Evolutionary conservation across 2,329 filamentous ascomycete genomes (phyloP).

Genomic region (Cladosporium sp.): DNA sequence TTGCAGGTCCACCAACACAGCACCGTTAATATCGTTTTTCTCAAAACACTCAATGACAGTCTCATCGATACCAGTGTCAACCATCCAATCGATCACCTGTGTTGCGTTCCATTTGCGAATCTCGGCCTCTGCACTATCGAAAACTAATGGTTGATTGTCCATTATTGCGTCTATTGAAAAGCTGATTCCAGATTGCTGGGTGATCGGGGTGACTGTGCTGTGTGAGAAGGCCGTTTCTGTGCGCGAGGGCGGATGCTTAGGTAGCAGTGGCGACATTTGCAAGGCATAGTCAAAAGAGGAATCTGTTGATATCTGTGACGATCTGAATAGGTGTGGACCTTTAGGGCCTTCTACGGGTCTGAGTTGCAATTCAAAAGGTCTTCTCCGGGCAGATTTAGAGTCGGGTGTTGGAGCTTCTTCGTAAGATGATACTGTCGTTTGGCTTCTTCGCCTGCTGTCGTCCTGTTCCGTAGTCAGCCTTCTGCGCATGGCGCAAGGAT

Average conservation of each 20-base stretch:
- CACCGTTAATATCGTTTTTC: slow-evolving; percentile 87
- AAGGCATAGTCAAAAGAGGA: slow-evolving; percentile 55
- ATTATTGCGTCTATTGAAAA: slow-evolving; percentile 33
- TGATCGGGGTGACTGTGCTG: slow-evolving; percentile 32
- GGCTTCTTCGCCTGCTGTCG: slow-evolving; percentile 66
- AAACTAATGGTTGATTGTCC: slow-evolving; percentile 9
- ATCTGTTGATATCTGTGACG: slow-evolving; percentile 61
- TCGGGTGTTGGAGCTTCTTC: slow-evolving; percentile 77
- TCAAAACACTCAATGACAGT: slow-evolving; percentile 79
- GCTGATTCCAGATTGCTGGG: slow-evolving; percentile 22
- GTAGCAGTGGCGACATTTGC: slow-evolving; percentile 72
- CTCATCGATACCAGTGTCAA: slow-evolving; percentile 75
- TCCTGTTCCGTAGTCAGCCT: slow-evolving; percentile 29
- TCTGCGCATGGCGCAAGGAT: not conserved
- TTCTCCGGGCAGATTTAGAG: slow-evolving; percentile 59
- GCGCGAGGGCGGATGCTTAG: slow-evolving; percentile 55
- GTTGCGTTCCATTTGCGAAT: slow-evolving; percentile 69
- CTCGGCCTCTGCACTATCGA: slow-evolving; percentile 24
- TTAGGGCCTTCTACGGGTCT: slow-evolving; percentile 76
- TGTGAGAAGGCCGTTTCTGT: slow-evolving; percentile 45
- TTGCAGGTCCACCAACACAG: slow-evolving; percentile 84
- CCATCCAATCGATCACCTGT: slow-evolving; percentile 85
- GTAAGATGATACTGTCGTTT: slow-evolving; percentile 83
- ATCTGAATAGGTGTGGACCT: slow-evolving; percentile 83
- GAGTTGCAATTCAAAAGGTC: slow-evolving; percentile 62